Evolutionary conservation across 1,284 basidiomycete species (phyloP).

Genomic region (Hypsizygus ulmarius): DNA sequence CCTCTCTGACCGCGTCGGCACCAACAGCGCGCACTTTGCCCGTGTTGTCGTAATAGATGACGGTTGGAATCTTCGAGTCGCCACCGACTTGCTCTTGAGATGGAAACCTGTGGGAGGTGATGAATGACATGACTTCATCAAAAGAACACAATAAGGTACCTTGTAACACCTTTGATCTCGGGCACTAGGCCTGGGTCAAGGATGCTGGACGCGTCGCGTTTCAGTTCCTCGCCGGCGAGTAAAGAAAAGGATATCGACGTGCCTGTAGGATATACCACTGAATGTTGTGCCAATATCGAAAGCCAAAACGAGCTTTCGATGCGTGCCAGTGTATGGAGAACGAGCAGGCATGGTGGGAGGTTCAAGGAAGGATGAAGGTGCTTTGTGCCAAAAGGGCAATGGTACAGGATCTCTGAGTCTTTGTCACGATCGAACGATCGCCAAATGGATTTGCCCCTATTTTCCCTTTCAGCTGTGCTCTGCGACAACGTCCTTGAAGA

Average conservation of each 20-base stretch:
- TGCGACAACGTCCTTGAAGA: too few relatives aligned
- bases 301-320: conserved; percentile 15
- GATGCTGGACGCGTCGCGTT: conserved; percentile 5
- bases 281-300: conserved; percentile 20
- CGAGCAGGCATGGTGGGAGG: background rate
- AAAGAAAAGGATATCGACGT: background rate
- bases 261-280: conserved; percentile 19
- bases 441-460: too few relatives aligned
- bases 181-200: conserved; percentile 15
- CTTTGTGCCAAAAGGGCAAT: too few relatives aligned
- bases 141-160: background rate
- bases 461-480: too few relatives aligned
- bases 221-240: background rate
- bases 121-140: background rate
- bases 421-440: too few relatives aligned
- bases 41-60: conserved; percentile 23
- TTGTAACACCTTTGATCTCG: conserved; percentile 11
- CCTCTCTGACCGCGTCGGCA: conserved; percentile 23
- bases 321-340: conserved; percentile 10
- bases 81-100: conserved; percentile 18
- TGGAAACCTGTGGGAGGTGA: conserved; percentile 13
- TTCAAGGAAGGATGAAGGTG: too few relatives aligned
- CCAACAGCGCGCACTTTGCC: conserved; percentile 24
- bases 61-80: conserved; percentile 23
- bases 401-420: too few relatives aligned